These are phyloP conservation scores for Sugiyamaella xylanicola DNA, from an alignment of 1,139 yeast genomes.

Conservation along the genomic window DNA sequence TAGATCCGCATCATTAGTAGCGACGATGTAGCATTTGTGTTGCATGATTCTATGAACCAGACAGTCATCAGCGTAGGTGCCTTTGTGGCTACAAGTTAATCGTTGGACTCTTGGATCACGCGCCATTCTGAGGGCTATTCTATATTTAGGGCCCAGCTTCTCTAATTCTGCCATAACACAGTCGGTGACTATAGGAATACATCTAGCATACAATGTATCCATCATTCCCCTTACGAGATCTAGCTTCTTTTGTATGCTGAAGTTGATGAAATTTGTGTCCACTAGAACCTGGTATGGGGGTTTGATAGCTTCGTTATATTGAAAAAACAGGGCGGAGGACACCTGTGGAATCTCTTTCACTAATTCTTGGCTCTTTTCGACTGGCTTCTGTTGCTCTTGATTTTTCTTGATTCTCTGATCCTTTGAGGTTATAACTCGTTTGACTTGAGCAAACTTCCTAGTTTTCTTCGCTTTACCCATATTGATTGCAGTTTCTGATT, in stretches of 20 bases:
- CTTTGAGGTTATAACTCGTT: constrained; percentile 73
- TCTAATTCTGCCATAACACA: constrained; percentile 98
- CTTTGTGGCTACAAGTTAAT: constrained; percentile 86
- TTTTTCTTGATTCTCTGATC: constrained; percentile 51
- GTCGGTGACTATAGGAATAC: constrained; percentile 93
- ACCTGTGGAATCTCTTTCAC: constrained; percentile 92
- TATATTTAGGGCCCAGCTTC: constrained; percentile 88
- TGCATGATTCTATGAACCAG: constrained; percentile 89
- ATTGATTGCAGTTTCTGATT: too few relatives aligned
- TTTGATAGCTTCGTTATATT: constrained; percentile 87
- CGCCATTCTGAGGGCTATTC: constrained; percentile 90
- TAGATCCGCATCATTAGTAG: constrained; percentile 97
- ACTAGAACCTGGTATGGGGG: constrained; percentile 96
- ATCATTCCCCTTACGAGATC: constrained; percentile 93
- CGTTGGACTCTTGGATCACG: constrained; percentile 91
- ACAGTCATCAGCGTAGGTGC: constrained; percentile 98
- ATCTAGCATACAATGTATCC: constrained; percentile 92
- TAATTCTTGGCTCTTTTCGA: constrained; percentile 70
- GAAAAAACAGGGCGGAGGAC: constrained; percentile 92
- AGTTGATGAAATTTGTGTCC: constrained; percentile 95
- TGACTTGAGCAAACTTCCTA: constrained; percentile 91
- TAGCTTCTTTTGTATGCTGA: constrained; percentile 91
- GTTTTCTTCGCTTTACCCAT: constrained; percentile 99
- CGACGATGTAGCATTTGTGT: constrained; percentile 95
- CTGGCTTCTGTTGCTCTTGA: constrained; percentile 41